A percentile compares a stretch with the other conserved stretches of the same genome.
phyloP scores from a whole-genome alignment of 305 asterid species.

The Fraxinus dipetala region DNA sequence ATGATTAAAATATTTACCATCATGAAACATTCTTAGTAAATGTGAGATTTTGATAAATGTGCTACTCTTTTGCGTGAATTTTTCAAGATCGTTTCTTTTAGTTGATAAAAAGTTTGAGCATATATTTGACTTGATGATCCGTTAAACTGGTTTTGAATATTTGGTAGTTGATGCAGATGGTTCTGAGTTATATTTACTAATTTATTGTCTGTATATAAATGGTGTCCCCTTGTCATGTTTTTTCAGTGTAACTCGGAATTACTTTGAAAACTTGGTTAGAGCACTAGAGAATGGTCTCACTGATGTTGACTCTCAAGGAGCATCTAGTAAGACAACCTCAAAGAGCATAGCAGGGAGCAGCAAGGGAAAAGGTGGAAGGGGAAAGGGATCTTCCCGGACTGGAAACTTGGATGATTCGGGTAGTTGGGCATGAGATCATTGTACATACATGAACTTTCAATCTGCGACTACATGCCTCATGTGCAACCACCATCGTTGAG shows the following conservation, averaged over 20 bases:
- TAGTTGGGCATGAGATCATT: constrained; percentile 57
- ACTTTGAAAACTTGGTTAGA: constrained; percentile 82
- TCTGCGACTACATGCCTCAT: constrained; percentile 48
- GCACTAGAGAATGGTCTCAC: constrained; percentile 82
- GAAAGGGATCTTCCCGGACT: constrained; percentile 52
- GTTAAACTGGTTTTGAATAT: neutral
- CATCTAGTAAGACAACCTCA: constrained; percentile 45
- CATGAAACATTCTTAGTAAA: neutral
- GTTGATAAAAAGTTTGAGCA: neutral
- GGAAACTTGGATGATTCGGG: constrained; percentile 45
- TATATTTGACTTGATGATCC: neutral
- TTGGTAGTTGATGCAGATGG: neutral
- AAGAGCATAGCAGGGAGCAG: constrained; percentile 56
- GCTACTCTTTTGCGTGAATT: neutral
- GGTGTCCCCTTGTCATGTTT: neutral
- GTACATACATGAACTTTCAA: constrained; percentile 45
- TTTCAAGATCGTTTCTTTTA: neutral
- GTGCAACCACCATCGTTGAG: constrained; percentile 51
- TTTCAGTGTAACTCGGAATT: constrained; percentile 69
- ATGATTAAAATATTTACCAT: neutral
- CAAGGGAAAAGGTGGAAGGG: constrained; percentile 60
- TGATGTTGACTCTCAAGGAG: constrained; percentile 72
- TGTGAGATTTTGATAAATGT: neutral
- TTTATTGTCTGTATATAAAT: constrained; percentile 15
- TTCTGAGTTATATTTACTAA: neutral